Percentiles rank a stretch among this genome's conserved stretches.
These are phyloP conservation scores for Euphorbia lathyris DNA, from an alignment of 345 rosid genomes.

Conservation along the genomic window DNA sequence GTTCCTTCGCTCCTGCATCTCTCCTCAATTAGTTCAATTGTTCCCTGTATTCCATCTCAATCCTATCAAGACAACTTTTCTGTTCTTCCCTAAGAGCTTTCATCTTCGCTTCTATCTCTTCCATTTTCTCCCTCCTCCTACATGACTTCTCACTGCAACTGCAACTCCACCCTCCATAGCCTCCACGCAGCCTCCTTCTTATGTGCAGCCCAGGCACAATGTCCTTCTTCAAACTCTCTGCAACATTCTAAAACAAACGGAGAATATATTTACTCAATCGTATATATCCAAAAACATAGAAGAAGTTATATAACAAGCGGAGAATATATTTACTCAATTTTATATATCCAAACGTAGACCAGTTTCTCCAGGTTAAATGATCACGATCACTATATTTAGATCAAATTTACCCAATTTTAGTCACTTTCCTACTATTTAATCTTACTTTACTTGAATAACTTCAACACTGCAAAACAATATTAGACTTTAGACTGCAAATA, in stretches of 20 bases:
- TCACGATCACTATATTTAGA: no score
- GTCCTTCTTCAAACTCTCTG: slow-evolving; percentile 92
- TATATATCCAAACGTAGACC: no score
- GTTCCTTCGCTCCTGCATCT: slow-evolving; percentile 87
- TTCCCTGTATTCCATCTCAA: slow-evolving; percentile 77
- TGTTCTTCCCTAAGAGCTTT: slow-evolving; percentile 89
- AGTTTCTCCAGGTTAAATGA: no score
- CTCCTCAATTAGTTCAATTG: slow-evolving; percentile 63
- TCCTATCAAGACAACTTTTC: slow-evolving; percentile 58
- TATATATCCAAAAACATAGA: no score
- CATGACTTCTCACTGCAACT: slow-evolving; percentile 84
- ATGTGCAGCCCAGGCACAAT: slow-evolving; percentile 69
- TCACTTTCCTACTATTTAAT: no score
- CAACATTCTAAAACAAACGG: slow-evolving; percentile 94
- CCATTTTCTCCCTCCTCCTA: slow-evolving; percentile 77
- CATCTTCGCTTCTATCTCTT: slow-evolving; percentile 79
- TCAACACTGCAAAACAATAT: no score
- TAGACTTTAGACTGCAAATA: no score
- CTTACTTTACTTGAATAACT: no score
- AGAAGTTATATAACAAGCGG: no score
- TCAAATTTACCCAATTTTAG: no score
- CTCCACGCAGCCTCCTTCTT: slow-evolving; percentile 98
- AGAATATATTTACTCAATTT: no score
- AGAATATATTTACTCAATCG: no score
- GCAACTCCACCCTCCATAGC: slow-evolving; percentile 82